These are phyloP conservation scores for Canna indica DNA, from an alignment of 176 grass and related monocot species.

Conservation along the genomic window DNA sequence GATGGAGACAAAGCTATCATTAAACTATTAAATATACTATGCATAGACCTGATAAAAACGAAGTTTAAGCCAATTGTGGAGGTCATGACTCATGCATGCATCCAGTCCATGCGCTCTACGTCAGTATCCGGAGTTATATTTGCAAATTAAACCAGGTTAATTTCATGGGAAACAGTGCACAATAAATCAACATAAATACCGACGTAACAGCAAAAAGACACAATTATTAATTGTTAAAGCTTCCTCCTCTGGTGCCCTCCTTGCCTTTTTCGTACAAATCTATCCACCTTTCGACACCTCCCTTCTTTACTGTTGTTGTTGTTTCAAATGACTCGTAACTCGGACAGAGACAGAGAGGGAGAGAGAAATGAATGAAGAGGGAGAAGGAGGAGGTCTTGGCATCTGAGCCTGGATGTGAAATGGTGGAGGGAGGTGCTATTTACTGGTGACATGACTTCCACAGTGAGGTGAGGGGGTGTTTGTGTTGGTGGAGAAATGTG, in stretches of 20 bases:
- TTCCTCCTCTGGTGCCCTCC: not conserved
- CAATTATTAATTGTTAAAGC: not conserved
- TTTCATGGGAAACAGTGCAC: not conserved
- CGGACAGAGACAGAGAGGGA: no score
- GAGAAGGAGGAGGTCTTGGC: not conserved
- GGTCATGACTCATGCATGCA: no score
- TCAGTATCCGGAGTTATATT: not conserved
- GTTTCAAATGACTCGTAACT: not conserved
- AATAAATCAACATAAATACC: not conserved
- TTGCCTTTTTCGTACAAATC: not conserved
- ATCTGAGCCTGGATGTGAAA: not conserved
- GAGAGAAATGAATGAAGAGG: not conserved
- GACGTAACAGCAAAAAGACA: not conserved
- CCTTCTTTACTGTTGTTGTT: not conserved
- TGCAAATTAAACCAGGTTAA: not conserved
- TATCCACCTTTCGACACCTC: not conserved
- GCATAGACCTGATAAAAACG: no score
- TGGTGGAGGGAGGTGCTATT: not conserved
- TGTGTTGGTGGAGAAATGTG: not conserved
- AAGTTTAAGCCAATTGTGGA: no score
- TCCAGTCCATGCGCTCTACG: no score
- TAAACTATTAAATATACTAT: no score
- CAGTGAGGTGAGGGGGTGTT: not conserved
- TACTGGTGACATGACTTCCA: not conserved
- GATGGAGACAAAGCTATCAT: no score